Evolutionary conservation across 805 yeast species (phyloP), one percentile per base, ranked within the genome.

Genomic region (Saturnispora silvae): DNA sequence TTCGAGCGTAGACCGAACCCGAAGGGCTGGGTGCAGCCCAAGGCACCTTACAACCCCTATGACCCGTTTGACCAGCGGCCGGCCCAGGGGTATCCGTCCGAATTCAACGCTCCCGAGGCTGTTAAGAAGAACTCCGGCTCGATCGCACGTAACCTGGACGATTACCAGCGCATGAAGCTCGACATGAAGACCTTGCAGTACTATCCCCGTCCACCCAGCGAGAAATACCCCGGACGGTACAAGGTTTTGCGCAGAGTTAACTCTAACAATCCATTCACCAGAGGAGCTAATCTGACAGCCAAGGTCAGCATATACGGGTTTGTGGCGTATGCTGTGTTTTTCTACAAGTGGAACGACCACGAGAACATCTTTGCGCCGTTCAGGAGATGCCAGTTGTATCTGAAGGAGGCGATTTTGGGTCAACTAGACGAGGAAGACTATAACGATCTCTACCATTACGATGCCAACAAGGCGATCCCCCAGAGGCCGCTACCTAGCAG

Each of bases 51-150:
- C 53, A 83, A 83, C 49, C 94, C 94, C 5, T 84, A 76, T 50
- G 95, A 83, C 51, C 81, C 87, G 0, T 59, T 70, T 1, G 95
- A 83, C 51, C 53, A 63, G 28, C 64, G 95, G 32, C 94, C 95
- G 0, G 71, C 94, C 0, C 76, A 77, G 51, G 94, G 95, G 2
- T 83, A 84, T 45, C 95, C 95, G 1, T 77, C 86, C 19, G 95
- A 83, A 54, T 84, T 68, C 60, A 65, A 70, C 40, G 59, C 77
- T 1, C 89, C 92, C 0, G 77, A 82, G 1, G 62, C 65, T 29
- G 65, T 71, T 23, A 75, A 81, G 20, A 54, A 58, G 15, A 75
- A 52, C 37, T 44, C 50, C 3, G 59, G 60, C 3, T 44, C 45
- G 6, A 58, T 76, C n/a, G 86, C 87, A 3, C 67, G 67, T 46